Base-by-base conservation (phyloP, 2,329 filamentous ascomycete species). In the Aspergillus tanneri region DNA sequence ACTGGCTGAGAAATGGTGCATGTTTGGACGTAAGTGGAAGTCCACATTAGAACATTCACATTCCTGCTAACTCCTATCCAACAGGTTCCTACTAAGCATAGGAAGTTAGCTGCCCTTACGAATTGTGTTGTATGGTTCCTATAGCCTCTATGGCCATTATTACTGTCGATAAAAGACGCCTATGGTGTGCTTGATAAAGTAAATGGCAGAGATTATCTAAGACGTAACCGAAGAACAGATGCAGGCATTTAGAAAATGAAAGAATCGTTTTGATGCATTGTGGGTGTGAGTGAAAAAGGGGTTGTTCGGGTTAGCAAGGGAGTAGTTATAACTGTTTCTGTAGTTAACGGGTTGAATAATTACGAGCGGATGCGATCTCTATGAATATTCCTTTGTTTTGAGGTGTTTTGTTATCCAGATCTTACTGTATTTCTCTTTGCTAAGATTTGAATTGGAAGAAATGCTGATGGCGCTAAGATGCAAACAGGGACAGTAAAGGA, bases 1-100 rank as follows among this genome's bases (percentile, higher is more conserved):
- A 55, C 74, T 83, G 42, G 92, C 92, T 14, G 83, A 92, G 77
- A 82, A 86, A 64, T 97, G 89, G 87, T 88, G 88, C 71, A 87
- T 96, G 85, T 97, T 96, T 72, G 92, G 92, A 63, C 80, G 87
- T 74, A 86, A 65, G 69, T 65, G 39, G 24, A 35, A 12, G 14
- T 9, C 10, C 19, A 9, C 25, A 27, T 11, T 16, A 10, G n/a
- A 28, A 12, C 9, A 46, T 5, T 16, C 23, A 23, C 22, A 34
- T 38, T 44, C 40, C 16, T 43, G 34, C 47, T 52, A 52, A 53
- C 40, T 7, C 10, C 10, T 22, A 14, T 16, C 14, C 8, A 16
- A 34, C 40, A 65, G 62, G 62, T 49, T 66, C 63, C 23, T 65
- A 66, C 56, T 64, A 62, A 60, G 36, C 48, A 38, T 36, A 28